Base-by-base conservation (phyloP, 2,329 filamentous ascomycete species). In the Alternaria rosae region DNA sequence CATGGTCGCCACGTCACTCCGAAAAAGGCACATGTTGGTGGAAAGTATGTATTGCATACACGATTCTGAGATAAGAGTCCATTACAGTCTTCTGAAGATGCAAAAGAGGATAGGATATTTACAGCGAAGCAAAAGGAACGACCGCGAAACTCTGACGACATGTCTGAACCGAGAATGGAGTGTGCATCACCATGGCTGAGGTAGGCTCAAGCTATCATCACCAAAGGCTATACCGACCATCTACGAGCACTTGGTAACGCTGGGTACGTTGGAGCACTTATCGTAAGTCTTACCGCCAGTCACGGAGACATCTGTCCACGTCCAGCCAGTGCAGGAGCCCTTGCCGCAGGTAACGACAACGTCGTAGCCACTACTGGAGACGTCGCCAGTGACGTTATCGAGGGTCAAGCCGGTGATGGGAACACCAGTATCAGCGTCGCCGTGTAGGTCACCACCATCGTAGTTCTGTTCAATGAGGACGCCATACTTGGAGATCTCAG, bases 401-500 rank as follows among this genome's bases (percentile, higher is more conserved):
- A 85, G 52, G 1, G 74, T 78, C 12, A 85, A 72, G 20, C 73
- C 76, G 2, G 80, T 82, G 61, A 86, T 82, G 1, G 79, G 78
- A 5, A 85, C 80, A 23, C 80, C 82, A n/a, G 75, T 79, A 4
- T 82, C 85, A 3, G 84, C 82, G 1, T 69, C 74, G 20, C 79
- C 79, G 35, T 79, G 80, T 5, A 80, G 77, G 28, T 68, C 68
- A 51, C 74, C 84, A 54, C 85, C 85, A 44, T 84, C 72, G 65
- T 85, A 86, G 70, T 85, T 84, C 73, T 85, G 82, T 71, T 85
- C 80, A 42, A 85, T 77, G 55, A 83, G 82, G 61, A 85, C 82
- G 20, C 83, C 83, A 64, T 42, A 57, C 64, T 80, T 79, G 20
- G 78, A 73, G 66, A 84, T 83, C 21, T 77, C 75, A 21, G 72